Base-by-base conservation (phyloP, 306 rosid species). In the Rosa rugosa region DNA sequence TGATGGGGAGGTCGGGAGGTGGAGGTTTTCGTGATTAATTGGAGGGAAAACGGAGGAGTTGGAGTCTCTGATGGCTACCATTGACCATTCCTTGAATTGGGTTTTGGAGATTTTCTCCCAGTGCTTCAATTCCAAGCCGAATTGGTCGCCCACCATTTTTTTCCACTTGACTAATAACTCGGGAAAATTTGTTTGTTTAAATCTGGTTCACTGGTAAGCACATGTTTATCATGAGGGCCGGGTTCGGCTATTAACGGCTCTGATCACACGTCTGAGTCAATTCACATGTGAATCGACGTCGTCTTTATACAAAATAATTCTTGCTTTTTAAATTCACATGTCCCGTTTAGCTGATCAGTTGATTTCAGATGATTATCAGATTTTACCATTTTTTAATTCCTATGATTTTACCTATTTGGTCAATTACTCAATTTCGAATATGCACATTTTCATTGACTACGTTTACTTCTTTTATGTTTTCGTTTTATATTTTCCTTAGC, bases 11-110 rank as follows among this genome's bases (percentile, higher is more conserved):
- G 68, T 51, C 3, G 80, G 75, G 54, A 53, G 73, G 79, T 51
- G 82, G 11, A 88, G 87, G 68, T 85, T 88, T 73, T 88, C 89
- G 69, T 88, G 91, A 63, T 85, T 81, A 11, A 57, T 57, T 51
- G 91, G 91, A 74, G 91, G 91, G 69, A 88, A 88, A 42, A 85
- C 60, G 50, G 81, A 76, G 79, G 79, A 79, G 79, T 44, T 40
- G 27, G 72, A 75, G 64, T 83, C 86, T 56, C 78, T 78, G 73
- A 88, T 81, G 65, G 76, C 74, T 45, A 77, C 91, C 89, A 85
- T 83, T 2, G 85, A 65, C 81, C 77, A 72, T 44, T 83, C 57
- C 34, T 69, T 63, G 51, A 65, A 54, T 10, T 86, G 65, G 80
- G 47, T 27, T 70, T 63, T 20, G 1, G 69, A 71, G 64, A 23